Evolutionary conservation across 768 basidiomycete genomes (phyloP).

Genomic region (Trametes meyenii): DNA sequence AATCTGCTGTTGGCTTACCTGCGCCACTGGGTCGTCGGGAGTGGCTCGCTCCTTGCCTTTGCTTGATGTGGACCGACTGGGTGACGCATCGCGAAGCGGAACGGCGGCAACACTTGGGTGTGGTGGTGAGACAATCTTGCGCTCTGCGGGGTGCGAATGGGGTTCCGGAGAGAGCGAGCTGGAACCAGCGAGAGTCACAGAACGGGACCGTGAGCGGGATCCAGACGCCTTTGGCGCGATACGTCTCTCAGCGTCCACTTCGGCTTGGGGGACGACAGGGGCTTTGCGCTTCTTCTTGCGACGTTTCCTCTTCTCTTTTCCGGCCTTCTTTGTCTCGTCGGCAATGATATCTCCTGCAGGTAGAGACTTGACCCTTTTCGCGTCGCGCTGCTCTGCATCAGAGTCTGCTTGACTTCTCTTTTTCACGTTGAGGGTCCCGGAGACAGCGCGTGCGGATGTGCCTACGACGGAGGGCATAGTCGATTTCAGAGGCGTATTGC

Average conservation of each 20-base stretch:
- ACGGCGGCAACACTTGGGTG: background rate
- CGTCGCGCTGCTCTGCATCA: conserved; percentile 16
- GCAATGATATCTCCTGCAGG: background rate
- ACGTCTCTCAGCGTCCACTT: background rate
- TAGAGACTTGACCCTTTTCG: conserved; percentile 7
- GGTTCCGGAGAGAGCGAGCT: background rate
- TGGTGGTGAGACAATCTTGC: background rate
- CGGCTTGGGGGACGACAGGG: conserved; percentile 22
- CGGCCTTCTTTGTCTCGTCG: background rate
- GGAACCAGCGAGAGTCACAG: conserved; percentile 1
- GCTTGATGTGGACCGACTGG: background rate
- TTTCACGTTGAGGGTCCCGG: too few species aligned
- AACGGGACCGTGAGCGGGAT: conserved; percentile 10
- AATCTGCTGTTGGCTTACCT: background rate
- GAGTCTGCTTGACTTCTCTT: conserved; percentile 26
- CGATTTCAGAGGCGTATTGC: conserved; percentile 7
- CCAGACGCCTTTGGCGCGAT: background rate
- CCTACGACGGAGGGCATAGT: background rate
- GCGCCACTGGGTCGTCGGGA: background rate
- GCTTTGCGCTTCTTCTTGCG: conserved; percentile 33
- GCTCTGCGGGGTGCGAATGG: background rate
- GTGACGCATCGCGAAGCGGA: background rate
- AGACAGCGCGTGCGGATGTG: too few species aligned
- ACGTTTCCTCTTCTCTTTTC: conserved; percentile 32
- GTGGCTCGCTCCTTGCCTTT: conserved; percentile 24